Base-by-base conservation (phyloP, 306 rosid genomes). In the Rosa chinensis region DNA sequence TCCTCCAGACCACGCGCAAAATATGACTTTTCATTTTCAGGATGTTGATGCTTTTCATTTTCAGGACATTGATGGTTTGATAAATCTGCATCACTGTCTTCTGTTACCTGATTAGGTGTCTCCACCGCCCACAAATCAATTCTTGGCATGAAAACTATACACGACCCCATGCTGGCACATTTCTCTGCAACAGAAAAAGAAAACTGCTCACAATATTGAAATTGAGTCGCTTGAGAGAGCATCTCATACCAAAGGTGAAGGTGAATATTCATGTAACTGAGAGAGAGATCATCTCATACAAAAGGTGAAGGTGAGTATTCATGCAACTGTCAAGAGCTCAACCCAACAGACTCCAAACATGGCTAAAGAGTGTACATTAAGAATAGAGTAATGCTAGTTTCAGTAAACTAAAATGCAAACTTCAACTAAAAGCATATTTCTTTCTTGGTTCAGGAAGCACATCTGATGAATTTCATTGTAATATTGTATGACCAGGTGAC, bases 81-180 rank as follows among this genome's bases (percentile, higher is more conserved):
- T 81, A 85, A 84, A 86, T 74, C 70, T 14, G 84, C 80, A 82
- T 85, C 88, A 62, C 79, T 86, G 44, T 79, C 92, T 76, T 82
- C 90, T 52, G 81, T 71, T 39, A 78, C 79, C 85, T 81, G 87
- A 75, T 67, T 79, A 80, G 76, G 83, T 70, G 79, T 80, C 80
- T 84, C 91, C 78, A 92, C 81, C 76, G 97, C 97, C 99, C 99
- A 94, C 77, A 94, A 86, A 76, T 94, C 99, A 79, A 94, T 88
- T 90, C 97, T 86, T 55, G 99, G 99, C 99, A 95, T 86, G 87
- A 89, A 95, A 77, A 92, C 81, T 40, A 93, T 42, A 61, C 89
- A 92, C 5, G 92, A 86, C 47, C 89, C 84, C 75, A 81, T 66
- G 58, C 89, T 85, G 73, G 93, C 86, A 87, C 98, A 93, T 89